Base-by-base conservation (phyloP, 129 eudicot species). In the Ambrosia artemisiifolia region DNA sequence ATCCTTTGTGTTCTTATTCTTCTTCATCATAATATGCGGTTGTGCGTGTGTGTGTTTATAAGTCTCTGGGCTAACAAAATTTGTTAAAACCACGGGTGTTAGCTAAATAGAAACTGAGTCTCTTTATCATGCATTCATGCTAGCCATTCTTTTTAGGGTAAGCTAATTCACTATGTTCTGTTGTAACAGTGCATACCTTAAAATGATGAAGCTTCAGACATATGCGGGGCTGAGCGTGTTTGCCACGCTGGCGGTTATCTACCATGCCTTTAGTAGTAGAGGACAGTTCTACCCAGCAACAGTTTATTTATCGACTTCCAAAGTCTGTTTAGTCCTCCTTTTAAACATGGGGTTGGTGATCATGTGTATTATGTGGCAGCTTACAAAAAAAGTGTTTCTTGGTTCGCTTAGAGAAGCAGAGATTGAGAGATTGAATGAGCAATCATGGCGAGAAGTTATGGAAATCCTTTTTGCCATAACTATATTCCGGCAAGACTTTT, bases 381-480 rank as follows among this genome's bases (percentile, higher is more conserved):
- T 95, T 46, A 84, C 94, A 6, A 95, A 95, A 80, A 49, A 63
- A 36, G 74, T 95, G 13, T 95, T 95, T 73, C 99, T 95, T 66
- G 97, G 97, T 38, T 79, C 91, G 0, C 91, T 95, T 4, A 91
- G 99, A 42, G 99, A 95, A 65, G 99, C 97, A 0, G 99, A 95
- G 82, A 89, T 90, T 11, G 99, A 95, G 76, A 90, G 99, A 86
- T 79, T 95, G 70, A 95, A 95, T 74, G 99, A 95, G 80, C 99
- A 95, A 86, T 83, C 99, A 24, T 91, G 99, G 99, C 84, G 99
- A 50, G 99, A 95, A 85, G 88, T 95, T 19, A 95, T 95, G 99
- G 99, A 95, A 69, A 88, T 95, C 42, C 90, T 95, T 50, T 95
- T 95, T 83, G 96, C 99, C 10, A 88, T 95, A 59, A 95, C 99